Conservation (phyloP, 768 basidiomycete species). For the Phylloporus rhodoxanthus region DNA sequence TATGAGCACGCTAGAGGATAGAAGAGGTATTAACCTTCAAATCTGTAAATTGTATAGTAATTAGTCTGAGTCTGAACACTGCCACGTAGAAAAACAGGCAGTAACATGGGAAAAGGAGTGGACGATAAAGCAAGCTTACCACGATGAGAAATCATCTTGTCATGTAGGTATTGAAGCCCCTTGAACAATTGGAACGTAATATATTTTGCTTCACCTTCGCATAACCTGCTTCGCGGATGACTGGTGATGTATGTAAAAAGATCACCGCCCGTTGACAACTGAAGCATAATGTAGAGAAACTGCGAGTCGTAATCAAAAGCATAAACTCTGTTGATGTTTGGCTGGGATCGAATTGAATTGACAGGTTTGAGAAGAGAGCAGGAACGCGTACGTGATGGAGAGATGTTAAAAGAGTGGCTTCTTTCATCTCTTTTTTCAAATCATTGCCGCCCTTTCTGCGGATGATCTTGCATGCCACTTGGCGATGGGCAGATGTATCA, state of each 20-base stretch:
- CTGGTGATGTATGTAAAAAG: conserved; percentile 81
- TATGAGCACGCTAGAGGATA: not conserved
- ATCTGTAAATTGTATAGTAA: conserved; percentile 36
- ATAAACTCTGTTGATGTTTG: conserved; percentile 76
- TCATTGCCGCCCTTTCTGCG: conserved; percentile 46
- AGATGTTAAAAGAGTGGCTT: conserved; percentile 66
- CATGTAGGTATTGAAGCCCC: conserved; percentile 66
- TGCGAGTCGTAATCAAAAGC: conserved; percentile 58
- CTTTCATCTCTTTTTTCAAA: conserved; percentile 58
- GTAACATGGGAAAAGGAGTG: not conserved
- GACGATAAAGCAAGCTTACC: conserved; percentile 38
- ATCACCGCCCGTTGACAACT: conserved; percentile 81
- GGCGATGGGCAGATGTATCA: conserved; percentile 54
- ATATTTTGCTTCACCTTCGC: conserved; percentile 79
- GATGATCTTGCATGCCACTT: conserved; percentile 84
- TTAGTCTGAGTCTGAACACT: not conserved
- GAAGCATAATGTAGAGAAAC: conserved; percentile 79
- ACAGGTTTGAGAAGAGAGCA: not conserved
- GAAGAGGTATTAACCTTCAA: conserved; percentile 45
- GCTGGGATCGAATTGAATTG: conserved; percentile 36
- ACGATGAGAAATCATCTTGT: conserved; percentile 69
- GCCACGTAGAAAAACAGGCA: not conserved
- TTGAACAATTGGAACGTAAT: conserved; percentile 76
- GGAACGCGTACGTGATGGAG: conserved; percentile 56
- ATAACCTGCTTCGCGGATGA: conserved; percentile 49